Evolutionary conservation across 2,329 filamentous ascomycete genomes (phyloP).

Genomic region (Aschersonia sp.): DNA sequence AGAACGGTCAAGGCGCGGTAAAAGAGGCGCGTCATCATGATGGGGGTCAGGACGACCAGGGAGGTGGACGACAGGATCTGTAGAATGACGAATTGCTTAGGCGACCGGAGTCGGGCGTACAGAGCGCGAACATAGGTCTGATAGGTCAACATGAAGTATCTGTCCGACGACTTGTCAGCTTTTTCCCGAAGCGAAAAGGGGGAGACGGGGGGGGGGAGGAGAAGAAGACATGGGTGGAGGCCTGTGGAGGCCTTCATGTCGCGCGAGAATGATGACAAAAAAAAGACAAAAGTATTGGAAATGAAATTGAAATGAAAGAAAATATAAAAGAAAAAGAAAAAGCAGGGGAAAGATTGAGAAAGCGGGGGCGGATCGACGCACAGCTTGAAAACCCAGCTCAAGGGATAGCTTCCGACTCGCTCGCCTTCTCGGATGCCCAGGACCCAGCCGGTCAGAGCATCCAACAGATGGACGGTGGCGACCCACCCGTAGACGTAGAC

Average conservation of each 20-base stretch:
- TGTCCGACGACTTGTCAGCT: conserved; percentile 10
- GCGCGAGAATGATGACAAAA: too few relatives aligned
- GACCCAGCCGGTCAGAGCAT: conserved; percentile 52
- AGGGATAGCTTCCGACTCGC: conserved; percentile 53
- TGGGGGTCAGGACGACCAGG: conserved; percentile 47
- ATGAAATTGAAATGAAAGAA: too few relatives aligned
- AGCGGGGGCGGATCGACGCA: conserved; percentile 18
- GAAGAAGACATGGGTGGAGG: background rate
- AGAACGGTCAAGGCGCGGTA: conserved; percentile 40
- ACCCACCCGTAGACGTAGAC: conserved; percentile 60
- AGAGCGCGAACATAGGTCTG: conserved; percentile 57
- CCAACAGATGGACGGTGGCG: conserved; percentile 48
- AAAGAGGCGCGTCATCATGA: conserved; percentile 46
- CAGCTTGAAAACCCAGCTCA: conserved; percentile 59
- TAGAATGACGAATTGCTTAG: conserved; percentile 49
- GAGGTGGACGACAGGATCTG: conserved; percentile 49
- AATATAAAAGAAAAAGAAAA: too few relatives aligned
- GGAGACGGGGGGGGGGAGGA: background rate
- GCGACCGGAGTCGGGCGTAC: conserved; percentile 52
- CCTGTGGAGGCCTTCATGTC: too few relatives aligned
- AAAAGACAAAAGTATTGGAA: too few relatives aligned
- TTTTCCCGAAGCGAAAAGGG: background rate
- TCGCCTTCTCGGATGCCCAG: conserved; percentile 51
- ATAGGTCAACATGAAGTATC: conserved; percentile 55
- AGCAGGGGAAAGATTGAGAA: too few relatives aligned